Evolutionary conservation across 192 early-diverging fungal genomes (phyloP), one percentile per base, ranked within the genome.

Genomic region (Thamnidium elegans): DNA sequence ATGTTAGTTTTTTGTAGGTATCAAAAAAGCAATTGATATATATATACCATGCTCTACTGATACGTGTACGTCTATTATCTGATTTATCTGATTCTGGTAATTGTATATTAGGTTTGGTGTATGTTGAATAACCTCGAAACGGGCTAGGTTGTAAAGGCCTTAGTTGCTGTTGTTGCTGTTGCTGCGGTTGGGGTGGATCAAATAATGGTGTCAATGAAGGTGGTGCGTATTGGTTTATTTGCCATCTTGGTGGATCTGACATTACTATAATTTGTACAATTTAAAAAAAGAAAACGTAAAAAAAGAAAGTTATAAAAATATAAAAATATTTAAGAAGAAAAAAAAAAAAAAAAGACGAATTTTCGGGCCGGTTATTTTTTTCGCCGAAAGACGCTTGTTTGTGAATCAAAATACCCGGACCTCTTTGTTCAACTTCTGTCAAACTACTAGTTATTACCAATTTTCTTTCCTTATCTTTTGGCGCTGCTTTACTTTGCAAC

Each of bases 21-120:
- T n/a, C n/a, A n/a, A n/a, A 55, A 53, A 44, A 36, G 21, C 10
- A 45, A 39, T n/a, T 51, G 11, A 23, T 59, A 15, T 53, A 42
- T n/a, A 23, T 63, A 58, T 60, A 73, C 71, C 71, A 73, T 39
- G 71, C 71, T 66, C 71, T 43, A 36, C 71, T 73, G 3, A 73
- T 63, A 32, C 71, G 60, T 9, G 63, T 64, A 30, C 71, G 32
- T 50, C 67, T 67, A 11, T 56, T n/a, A 10, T 56, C 55, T 50
- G 45, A 6, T 31, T 56, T 13, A 56, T 21, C 26, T 50, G 20
- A 46, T 4, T 20, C 8, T 0, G 26, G 30, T 19, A 19, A 26
- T 17, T 13, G n/a, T 45, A 6, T 14, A 0, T 11, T 10, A 9
- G 15, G 0, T 20, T 34, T 21, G 14, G 55, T 36, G 43, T 65